A percentile compares a stretch with the other conserved stretches of the same genome.
Conservation (phyloP, 1,139 yeast species). For the Sugiyamaella grinbergsii region DNA sequence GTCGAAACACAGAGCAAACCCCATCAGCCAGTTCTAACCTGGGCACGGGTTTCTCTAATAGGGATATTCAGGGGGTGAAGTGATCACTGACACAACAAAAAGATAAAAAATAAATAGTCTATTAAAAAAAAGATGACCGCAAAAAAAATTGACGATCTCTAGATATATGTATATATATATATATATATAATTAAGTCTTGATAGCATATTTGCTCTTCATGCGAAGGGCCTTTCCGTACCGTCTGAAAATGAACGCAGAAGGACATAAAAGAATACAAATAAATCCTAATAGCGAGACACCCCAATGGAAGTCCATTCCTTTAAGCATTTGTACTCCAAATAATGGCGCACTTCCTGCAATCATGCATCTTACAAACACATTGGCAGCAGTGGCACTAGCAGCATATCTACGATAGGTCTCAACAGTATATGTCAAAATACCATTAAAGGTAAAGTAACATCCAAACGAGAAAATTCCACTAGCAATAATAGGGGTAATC, state of each 20-base stretch:
- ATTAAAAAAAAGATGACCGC: too few relatives aligned
- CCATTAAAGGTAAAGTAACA: conserved; percentile 54
- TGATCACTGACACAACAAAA: not conserved
- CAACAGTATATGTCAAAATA: conserved; percentile 55
- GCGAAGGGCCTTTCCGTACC: conserved; percentile 29
- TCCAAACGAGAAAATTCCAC: conserved; percentile 60
- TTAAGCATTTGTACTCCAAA: conserved; percentile 61
- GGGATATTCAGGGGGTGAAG: not conserved
- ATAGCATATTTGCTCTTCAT: conserved; percentile 24
- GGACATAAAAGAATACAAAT: conserved; percentile 30
- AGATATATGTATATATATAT: too few relatives aligned
- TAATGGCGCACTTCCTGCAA: conserved; percentile 70
- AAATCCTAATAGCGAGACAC: conserved; percentile 52
- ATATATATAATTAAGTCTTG: conserved; percentile 1
- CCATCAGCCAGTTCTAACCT: too few relatives aligned
- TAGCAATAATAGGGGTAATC: conserved; percentile 75
- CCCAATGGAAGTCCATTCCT: conserved; percentile 60
- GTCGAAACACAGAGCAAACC: too few relatives aligned
- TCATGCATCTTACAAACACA: conserved; percentile 60
- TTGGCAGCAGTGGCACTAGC: conserved; percentile 78
- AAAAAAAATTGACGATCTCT: too few relatives aligned
- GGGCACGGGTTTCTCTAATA: not conserved
- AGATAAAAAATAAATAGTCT: not conserved
- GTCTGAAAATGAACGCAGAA: conserved; percentile 41
- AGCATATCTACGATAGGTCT: conserved; percentile 56